Percentiles rank a stretch among this genome's conserved stretches.
These are phyloP conservation scores for Eremochloa ophiuroides DNA, from an alignment of 176 grass and related monocot genomes.

Conservation along the genomic window DNA sequence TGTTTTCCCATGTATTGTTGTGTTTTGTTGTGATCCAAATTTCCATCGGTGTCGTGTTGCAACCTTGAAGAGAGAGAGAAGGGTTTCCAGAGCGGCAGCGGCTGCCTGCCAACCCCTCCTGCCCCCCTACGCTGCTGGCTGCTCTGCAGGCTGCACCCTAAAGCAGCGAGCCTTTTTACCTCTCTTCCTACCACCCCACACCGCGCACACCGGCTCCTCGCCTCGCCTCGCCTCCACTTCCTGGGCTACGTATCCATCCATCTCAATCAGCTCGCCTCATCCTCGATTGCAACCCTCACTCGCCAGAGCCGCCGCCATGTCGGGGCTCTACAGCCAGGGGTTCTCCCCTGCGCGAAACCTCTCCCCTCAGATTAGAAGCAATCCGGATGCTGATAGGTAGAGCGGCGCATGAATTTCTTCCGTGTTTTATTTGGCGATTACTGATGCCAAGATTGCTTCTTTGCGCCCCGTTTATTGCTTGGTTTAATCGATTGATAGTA, in stretches of 20 bases:
- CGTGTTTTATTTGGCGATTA: constrained; percentile 34
- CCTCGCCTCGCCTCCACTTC: constrained; percentile 12
- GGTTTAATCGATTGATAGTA: constrained; percentile 5
- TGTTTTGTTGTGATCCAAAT: background rate
- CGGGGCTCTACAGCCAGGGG: constrained; percentile 70
- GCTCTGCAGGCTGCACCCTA: constrained; percentile 47
- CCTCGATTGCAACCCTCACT: constrained; percentile 23
- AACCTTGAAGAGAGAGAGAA: background rate
- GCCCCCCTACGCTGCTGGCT: constrained; percentile 17
- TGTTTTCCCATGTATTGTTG: background rate
- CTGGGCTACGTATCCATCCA: background rate
- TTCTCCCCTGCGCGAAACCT: constrained; percentile 81
- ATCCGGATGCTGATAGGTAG: constrained; percentile 81
- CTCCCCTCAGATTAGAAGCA: constrained; percentile 84
- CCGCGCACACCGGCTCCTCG: constrained; percentile 2
- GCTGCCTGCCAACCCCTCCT: constrained; percentile 14
- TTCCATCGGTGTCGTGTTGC: constrained; percentile 12
- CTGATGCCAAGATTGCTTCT: constrained; percentile 39
- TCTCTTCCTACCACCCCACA: constrained; percentile 47
- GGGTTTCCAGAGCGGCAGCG: constrained; percentile 37
- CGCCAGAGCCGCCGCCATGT: constrained; percentile 52
- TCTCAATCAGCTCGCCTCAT: background rate
- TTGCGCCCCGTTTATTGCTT: constrained; percentile 7
- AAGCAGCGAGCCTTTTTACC: constrained; percentile 52
- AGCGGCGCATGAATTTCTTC: constrained; percentile 27